Conservation (phyloP, 2,329 filamentous ascomycete genomes). For the Alternaria incomplexa region DNA sequence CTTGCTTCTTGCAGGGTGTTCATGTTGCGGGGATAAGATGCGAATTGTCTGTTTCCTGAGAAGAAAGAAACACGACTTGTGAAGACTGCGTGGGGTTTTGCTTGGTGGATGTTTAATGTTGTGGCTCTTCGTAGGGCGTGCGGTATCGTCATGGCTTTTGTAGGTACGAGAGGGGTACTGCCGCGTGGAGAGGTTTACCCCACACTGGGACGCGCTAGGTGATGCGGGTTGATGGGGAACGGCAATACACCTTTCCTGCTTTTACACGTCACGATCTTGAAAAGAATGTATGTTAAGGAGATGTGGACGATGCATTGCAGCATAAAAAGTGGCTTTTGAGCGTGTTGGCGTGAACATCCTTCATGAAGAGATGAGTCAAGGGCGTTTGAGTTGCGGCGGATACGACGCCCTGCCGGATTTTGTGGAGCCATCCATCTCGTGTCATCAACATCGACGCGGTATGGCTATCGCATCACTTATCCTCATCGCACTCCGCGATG, state of each 20-base stretch:
- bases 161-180: conserved; percentile 3
- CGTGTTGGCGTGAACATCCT: not conserved
- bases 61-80: not conserved
- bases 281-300: fast-evolving
- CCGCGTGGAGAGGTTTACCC: conserved; percentile 17
- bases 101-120: not conserved
- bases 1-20: conserved; percentile 61
- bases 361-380: not conserved
- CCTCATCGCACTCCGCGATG: not conserved
- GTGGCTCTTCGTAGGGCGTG: conserved; percentile 3
- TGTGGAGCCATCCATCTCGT: not conserved
- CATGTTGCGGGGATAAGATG: conserved; percentile 29
- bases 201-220: conserved; percentile 22
- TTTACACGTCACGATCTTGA: not conserved
- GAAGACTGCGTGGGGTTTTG: not conserved
- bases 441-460: not conserved
- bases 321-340: too few species aligned
- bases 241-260: not conserved
- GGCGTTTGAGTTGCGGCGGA: not conserved
- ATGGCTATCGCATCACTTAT: not conserved
- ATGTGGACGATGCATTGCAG: not conserved
- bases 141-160: conserved; percentile 20
- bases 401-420: not conserved
- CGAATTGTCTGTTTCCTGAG: not conserved
- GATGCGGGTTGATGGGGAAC: not conserved